These are phyloP conservation scores for Teratosphaeriaceae sp. DNA, from an alignment of 2,329 filamentous ascomycete species.

Conservation along the genomic window DNA sequence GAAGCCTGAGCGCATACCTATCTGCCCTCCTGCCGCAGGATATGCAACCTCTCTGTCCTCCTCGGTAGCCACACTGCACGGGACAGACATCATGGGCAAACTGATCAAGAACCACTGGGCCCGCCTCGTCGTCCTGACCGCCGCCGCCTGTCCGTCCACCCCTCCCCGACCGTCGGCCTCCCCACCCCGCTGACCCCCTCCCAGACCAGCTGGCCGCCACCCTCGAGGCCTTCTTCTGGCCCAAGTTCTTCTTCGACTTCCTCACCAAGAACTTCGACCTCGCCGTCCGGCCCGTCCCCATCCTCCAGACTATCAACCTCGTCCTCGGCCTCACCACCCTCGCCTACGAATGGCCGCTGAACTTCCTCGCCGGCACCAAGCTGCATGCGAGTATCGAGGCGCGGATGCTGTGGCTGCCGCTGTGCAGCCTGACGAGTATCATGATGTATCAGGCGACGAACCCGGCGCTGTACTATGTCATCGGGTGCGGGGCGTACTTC, in stretches of 20 bases:
- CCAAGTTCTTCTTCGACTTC: conserved; percentile 98
- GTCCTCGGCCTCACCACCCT: conserved; percentile 71
- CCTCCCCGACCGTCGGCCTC: conserved; percentile 3
- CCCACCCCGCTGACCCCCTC: neutral
- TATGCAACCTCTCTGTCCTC: conserved; percentile 6
- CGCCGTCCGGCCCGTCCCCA: conserved; percentile 79
- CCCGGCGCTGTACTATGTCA: conserved; percentile 81
- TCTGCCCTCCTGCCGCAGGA: neutral
- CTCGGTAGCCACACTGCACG: conserved; percentile 7
- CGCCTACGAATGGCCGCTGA: conserved; percentile 86
- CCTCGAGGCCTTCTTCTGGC: conserved; percentile 91
- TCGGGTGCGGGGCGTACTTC: conserved; percentile 83
- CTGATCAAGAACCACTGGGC: conserved; percentile 99
- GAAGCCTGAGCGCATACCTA: too few species aligned
- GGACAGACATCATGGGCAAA: conserved; percentile 66
- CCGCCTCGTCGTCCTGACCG: conserved; percentile 83
- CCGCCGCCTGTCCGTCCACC: conserved; percentile 65
- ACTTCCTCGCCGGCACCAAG: conserved; percentile 65
- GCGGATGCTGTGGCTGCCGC: conserved; percentile 72
- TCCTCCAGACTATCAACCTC: conserved; percentile 85
- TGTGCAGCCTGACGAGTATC: conserved; percentile 65
- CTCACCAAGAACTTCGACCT: conserved; percentile 81
- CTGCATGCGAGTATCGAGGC: conserved; percentile 85
- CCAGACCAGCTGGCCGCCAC: conserved; percentile 75
- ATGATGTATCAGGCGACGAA: conserved; percentile 92